Evolutionary conservation across 805 yeast genomes (phyloP).

Genomic region (Candida ascalaphidarum): DNA sequence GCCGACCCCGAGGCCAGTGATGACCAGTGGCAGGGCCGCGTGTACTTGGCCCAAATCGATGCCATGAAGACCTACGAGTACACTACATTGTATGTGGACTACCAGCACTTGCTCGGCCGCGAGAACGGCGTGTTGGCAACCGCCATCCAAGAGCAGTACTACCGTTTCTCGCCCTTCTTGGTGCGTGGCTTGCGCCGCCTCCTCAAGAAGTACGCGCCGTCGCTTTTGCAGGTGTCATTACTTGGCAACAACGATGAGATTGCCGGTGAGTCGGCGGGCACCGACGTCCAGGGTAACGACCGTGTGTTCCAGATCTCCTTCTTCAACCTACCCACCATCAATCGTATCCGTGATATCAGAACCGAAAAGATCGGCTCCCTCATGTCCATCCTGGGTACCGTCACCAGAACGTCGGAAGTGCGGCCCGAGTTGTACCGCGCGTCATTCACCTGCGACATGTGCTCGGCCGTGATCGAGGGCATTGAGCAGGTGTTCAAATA

Average conservation of each 20-base stretch:
- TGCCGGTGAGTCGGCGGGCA: slow-evolving; percentile 25
- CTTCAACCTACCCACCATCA: slow-evolving; percentile 72
- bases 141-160: slow-evolving; percentile 87
- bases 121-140: slow-evolving; percentile 85
- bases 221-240: slow-evolving; percentile 36
- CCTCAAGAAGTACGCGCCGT: slow-evolving; percentile 69
- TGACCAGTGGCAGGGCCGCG: slow-evolving; percentile 41
- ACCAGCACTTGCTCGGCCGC: slow-evolving; percentile 61
- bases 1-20: slow-evolving; percentile 29
- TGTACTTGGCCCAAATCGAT: slow-evolving; percentile 72
- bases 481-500: slow-evolving; percentile 89
- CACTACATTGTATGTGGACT: slow-evolving; percentile 78
- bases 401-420: slow-evolving; percentile 92
- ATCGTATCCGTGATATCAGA: slow-evolving; percentile 82
- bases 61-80: slow-evolving; percentile 72
- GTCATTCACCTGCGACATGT: slow-evolving; percentile 80
- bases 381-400: slow-evolving; percentile 85
- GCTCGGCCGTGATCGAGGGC: slow-evolving; percentile 77
- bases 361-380: slow-evolving; percentile 84
- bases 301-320: slow-evolving; percentile 85
- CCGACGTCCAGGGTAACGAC: slow-evolving; percentile 46
- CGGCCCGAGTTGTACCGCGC: slow-evolving; percentile 89
- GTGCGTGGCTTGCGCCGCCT: slow-evolving; percentile 66
- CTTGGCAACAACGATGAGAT: slow-evolving; percentile 30
- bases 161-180: slow-evolving; percentile 83